Conservation (phyloP, 2,329 filamentous ascomycete genomes). For the Lasiodiplodia sp. region DNA sequence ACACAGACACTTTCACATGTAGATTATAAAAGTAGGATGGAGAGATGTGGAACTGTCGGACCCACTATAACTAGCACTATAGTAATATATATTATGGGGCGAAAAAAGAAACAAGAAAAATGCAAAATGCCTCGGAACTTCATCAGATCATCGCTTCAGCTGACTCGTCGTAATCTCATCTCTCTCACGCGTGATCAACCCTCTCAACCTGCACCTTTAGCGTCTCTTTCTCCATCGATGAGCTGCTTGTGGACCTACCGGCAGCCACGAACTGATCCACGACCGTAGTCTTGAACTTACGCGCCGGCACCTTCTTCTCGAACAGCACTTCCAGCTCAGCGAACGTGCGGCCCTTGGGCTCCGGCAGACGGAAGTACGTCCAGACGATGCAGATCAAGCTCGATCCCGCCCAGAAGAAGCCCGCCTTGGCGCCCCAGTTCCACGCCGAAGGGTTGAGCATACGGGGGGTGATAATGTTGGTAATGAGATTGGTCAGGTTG, state of each 20-base stretch:
- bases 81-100: not conserved
- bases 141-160: conserved; percentile 2
- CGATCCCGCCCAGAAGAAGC: conserved; percentile 86
- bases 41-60: not conserved
- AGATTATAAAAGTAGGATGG: not conserved
- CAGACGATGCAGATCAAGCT: conserved; percentile 82
- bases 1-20: no score
- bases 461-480: conserved; percentile 81
- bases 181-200: not conserved
- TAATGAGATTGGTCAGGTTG: conserved; percentile 81
- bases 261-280: conserved; percentile 21
- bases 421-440: conserved; percentile 85
- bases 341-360: conserved; percentile 79
- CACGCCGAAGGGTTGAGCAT: conserved; percentile 86
- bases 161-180: not conserved
- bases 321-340: conserved; percentile 86
- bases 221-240: not conserved
- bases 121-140: not conserved
- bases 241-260: not conserved
- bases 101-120: not conserved
- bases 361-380: conserved; percentile 80
- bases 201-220: conserved; percentile 4
- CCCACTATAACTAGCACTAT: not conserved
- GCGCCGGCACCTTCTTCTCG: conserved; percentile 55
- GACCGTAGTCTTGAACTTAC: conserved; percentile 34